Conservation (phyloP, 441 rosid species). For the Dalechampia spathulata region DNA sequence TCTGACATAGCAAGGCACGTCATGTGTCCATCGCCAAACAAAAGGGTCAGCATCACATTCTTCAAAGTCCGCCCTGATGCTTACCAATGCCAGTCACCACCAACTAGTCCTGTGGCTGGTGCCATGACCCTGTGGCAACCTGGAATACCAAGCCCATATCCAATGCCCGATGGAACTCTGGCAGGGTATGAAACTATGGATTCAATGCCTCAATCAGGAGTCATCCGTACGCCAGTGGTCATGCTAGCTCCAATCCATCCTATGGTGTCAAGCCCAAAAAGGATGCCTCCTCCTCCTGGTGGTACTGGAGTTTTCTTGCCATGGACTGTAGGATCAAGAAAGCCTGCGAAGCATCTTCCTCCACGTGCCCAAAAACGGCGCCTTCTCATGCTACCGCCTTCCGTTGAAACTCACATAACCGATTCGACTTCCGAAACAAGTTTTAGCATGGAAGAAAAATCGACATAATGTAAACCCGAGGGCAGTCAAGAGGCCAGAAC, state of each 20-base stretch:
- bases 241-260: slow-evolving; percentile 69
- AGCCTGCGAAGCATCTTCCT: slow-evolving; percentile 75
- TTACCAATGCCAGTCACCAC: slow-evolving; percentile 54
- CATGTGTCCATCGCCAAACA: slow-evolving; percentile 71
- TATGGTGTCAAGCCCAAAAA: slow-evolving; percentile 45
- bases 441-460: slow-evolving; percentile 28
- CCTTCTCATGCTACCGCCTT: slow-evolving; percentile 37
- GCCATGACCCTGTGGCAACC: slow-evolving; percentile 77
- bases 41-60: slow-evolving; percentile 83
- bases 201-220: slow-evolving; percentile 55
- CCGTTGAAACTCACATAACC: slow-evolving; percentile 29
- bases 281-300: slow-evolving; percentile 44
- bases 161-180: slow-evolving; percentile 40
- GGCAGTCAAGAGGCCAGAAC: slow-evolving; percentile 10
- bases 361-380: slow-evolving; percentile 78
- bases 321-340: slow-evolving; percentile 56
- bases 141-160: slow-evolving; percentile 35
- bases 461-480: slow-evolving; percentile 14
- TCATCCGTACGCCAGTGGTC: slow-evolving; percentile 52
- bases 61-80: slow-evolving; percentile 72
- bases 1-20: slow-evolving; percentile 87
- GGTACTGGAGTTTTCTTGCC: slow-evolving; percentile 99
- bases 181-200: slow-evolving; percentile 49
- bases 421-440: slow-evolving; percentile 47
- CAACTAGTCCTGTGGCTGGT: slow-evolving; percentile 43